Evolutionary conservation across 768 basidiomycete genomes (phyloP), one percentile per base, ranked within the genome.

Genomic region (Mycena alexandri): DNA sequence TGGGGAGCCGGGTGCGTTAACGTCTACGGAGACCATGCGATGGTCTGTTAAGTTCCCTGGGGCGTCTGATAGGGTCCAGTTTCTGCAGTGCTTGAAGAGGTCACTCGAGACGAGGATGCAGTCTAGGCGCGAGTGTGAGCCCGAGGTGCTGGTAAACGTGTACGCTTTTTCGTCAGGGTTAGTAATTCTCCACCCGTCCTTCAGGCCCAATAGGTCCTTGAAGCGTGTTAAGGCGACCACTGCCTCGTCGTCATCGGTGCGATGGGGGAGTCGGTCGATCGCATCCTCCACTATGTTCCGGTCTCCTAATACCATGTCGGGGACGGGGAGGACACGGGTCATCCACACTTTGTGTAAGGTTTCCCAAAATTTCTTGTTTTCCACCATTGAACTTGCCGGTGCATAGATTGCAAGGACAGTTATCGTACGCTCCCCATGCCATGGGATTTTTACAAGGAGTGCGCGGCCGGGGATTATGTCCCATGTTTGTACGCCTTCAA

Each of bases 231-330:
- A 38, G 1, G 51, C 61, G 9, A 44, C 7, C 10, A 14, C n/a
- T 25, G 61, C 44, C 3, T 17, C n/a, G 22, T 17, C 29, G 7
- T 55, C 17, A 25, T 77, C 74, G 0, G 8, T 0, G 1, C 64
- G 53, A 0, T 57, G 21, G 0, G 75, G 76, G 0, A 71, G 24
- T 0, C 72, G 16, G 48, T 77, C 76, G 0, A 75, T 4, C 0
- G 55, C 2, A 5, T 76, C 75, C 29, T 79, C 75, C 0, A 70
- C 63, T 0, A 76, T 2, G 61, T 79, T 79, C 24, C 74, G 74
- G 43, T 79, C 76, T 0, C 75, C 73, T 0, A 74, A 46, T 1
- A 76, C 29, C 0, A 75, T 13, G 44, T 76, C 70, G 1, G 63
- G 71, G 7, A 57, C 36, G 0, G 69, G 64, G 0, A 65, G 54